These are phyloP conservation scores for Chalciporus chontae DNA, from an alignment of 768 basidiomycete species.

Conservation along the genomic window DNA sequence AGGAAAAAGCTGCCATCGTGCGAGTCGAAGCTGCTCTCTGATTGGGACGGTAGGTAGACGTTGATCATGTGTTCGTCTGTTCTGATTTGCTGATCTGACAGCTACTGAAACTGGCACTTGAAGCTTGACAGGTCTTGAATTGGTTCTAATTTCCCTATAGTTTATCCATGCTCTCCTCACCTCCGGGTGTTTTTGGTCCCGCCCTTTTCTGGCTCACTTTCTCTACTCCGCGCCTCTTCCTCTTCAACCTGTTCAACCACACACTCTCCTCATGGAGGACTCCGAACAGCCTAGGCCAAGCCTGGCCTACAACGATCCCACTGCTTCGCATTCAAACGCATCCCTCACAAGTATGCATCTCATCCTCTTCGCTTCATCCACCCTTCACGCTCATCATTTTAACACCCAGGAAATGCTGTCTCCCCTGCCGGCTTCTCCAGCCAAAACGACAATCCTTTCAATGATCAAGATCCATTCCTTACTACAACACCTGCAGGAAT, in stretches of 20 bases:
- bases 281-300: slow-evolving; percentile 10
- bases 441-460: slow-evolving; percentile 2
- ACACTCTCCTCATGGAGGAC: slow-evolving; percentile 24
- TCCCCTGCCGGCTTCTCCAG: slow-evolving; percentile 2
- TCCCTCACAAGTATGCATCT: slow-evolving; percentile 11
- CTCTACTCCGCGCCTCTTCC: not conserved
- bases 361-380: too few relatives aligned
- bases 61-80: too few relatives aligned
- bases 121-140: too few relatives aligned
- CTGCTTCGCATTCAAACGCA: slow-evolving; percentile 11
- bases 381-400: not conserved
- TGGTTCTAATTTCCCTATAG: too few relatives aligned
- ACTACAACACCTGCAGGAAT: slow-evolving; percentile 9
- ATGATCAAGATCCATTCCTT: slow-evolving; percentile 7
- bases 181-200: not conserved
- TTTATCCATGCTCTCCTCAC: not conserved
- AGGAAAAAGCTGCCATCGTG: too few relatives aligned
- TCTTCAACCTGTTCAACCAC: slow-evolving; percentile 4
- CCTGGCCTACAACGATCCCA: slow-evolving; percentile 13
- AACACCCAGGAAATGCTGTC: slow-evolving; percentile 8
- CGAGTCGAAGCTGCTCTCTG: too few relatives aligned
- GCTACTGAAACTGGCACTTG: too few relatives aligned
- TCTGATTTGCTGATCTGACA: too few relatives aligned
- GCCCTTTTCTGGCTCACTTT: not conserved
- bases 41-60: too few relatives aligned